These are phyloP conservation scores for Hortiboletus campestris DNA, from an alignment of 768 basidiomycete genomes.

Conservation along the genomic window DNA sequence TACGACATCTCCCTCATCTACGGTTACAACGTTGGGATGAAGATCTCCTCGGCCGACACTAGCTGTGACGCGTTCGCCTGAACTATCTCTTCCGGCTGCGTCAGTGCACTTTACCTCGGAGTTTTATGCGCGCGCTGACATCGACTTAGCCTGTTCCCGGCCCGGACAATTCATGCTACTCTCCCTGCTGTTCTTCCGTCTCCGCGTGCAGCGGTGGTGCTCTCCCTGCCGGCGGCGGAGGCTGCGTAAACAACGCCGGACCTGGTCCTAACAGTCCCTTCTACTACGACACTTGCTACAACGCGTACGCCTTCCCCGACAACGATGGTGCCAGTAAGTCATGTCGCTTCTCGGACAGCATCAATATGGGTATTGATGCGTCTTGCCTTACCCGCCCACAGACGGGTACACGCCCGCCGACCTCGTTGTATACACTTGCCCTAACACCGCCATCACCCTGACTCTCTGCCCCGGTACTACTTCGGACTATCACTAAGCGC, in stretches of 20 bases:
- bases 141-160: constrained; percentile 28
- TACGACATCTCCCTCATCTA: constrained; percentile 36
- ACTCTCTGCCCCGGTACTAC: constrained; percentile 30
- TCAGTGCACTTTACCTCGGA: constrained; percentile 8
- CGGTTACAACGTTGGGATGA: constrained; percentile 35
- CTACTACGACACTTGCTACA: constrained; percentile 28
- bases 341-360: background rate
- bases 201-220: constrained; percentile 29
- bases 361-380: background rate
- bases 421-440: constrained; percentile 29
- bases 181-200: constrained; percentile 29
- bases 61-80: constrained; percentile 32
- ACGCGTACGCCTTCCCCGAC: constrained; percentile 35
- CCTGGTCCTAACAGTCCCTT: constrained; percentile 31
- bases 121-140: background rate
- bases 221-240: constrained; percentile 27
- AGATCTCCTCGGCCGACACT: constrained; percentile 28
- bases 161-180: constrained; percentile 26
- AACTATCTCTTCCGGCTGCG: constrained; percentile 31
- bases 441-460: constrained; percentile 27
- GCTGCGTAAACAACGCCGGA: constrained; percentile 27
- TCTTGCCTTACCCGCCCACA: background rate
- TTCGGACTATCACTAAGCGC: constrained; percentile 13
- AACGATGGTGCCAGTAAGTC: constrained; percentile 30
- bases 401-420: constrained; percentile 29